phyloP scores from a whole-genome alignment of 2,329 filamentous ascomycete genomes.

The Corniculantispora saksenae region DNA sequence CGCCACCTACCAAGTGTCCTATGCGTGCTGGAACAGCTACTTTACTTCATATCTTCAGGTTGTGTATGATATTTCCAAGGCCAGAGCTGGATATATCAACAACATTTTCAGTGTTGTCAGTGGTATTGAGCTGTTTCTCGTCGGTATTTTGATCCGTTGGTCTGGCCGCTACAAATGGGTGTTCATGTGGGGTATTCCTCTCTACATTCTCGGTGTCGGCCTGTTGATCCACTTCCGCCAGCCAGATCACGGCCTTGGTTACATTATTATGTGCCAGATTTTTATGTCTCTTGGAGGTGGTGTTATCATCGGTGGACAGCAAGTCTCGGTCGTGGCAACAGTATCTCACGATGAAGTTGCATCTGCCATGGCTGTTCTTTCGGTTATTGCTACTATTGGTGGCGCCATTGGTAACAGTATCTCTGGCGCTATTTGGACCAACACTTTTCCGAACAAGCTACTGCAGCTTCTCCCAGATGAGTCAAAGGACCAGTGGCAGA shows the following conservation, averaged over 20 bases:
- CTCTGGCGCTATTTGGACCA: conserved; percentile 36
- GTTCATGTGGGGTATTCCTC: conserved; percentile 32
- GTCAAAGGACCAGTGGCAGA: conserved; percentile 37
- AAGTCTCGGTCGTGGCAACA: conserved; percentile 37
- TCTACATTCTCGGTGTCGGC: conserved; percentile 32
- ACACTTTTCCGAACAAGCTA: conserved; percentile 40
- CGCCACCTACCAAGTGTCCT: conserved; percentile 31
- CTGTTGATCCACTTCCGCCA: conserved; percentile 39
- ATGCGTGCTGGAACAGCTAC: conserved; percentile 40
- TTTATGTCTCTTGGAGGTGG: conserved; percentile 35
- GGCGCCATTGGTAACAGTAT: conserved; percentile 35
- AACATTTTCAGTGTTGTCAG: conserved; percentile 40
- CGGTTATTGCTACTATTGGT: conserved; percentile 34
- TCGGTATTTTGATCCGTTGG: conserved; percentile 38
- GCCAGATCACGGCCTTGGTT: conserved; percentile 32
- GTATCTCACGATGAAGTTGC: conserved; percentile 36
- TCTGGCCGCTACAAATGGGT: conserved; percentile 37
- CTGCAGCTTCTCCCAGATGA: conserved; percentile 39
- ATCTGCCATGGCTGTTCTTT: conserved; percentile 34
- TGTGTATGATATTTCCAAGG: conserved; percentile 32
- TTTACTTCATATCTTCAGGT: conserved; percentile 45
- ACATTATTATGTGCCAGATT: conserved; percentile 41
- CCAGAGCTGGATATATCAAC: conserved; percentile 33
- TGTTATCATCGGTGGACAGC: conserved; percentile 30
- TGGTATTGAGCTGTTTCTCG: conserved; percentile 38